These are phyloP conservation scores for Pugionium dolabratum DNA, from an alignment of 345 rosid species.

Conservation along the genomic window DNA sequence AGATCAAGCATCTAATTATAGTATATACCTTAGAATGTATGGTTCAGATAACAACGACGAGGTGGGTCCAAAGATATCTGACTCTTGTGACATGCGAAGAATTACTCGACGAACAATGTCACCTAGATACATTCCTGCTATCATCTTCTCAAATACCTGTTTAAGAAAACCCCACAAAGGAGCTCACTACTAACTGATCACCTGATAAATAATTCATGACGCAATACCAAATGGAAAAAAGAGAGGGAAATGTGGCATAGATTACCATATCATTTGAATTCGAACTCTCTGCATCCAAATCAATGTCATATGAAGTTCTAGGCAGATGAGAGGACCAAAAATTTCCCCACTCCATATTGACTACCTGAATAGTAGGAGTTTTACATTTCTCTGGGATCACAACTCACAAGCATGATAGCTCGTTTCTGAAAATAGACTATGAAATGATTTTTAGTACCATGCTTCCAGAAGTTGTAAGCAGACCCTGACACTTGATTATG, in stretches of 20 bases:
- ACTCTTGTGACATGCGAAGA: conserved; percentile 44
- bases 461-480: conserved; percentile 71
- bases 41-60: conserved; percentile 55
- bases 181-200: neutral
- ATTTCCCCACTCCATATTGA: conserved; percentile 68
- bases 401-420: neutral
- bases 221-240: conserved; percentile 13
- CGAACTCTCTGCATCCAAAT: no score
- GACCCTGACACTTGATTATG: no score
- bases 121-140: conserved; percentile 95
- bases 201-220: conserved; percentile 7
- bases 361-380: conserved; percentile 50
- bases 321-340: no score
- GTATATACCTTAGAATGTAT: conserved; percentile 60
- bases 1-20: neutral
- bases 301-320: no score
- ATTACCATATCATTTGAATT: conserved; percentile 47
- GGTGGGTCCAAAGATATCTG: conserved; percentile 56
- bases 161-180: conserved; percentile 24
- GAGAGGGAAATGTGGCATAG: neutral
- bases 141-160: conserved; percentile 98
- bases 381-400: neutral
- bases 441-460: conserved; percentile 57
- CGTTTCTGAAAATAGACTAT: neutral
- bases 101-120: conserved; percentile 91